Percentiles rank a stretch among this genome's conserved stretches.
Conservation (phyloP, 805 yeast species). For the Candida odintsovae region DNA sequence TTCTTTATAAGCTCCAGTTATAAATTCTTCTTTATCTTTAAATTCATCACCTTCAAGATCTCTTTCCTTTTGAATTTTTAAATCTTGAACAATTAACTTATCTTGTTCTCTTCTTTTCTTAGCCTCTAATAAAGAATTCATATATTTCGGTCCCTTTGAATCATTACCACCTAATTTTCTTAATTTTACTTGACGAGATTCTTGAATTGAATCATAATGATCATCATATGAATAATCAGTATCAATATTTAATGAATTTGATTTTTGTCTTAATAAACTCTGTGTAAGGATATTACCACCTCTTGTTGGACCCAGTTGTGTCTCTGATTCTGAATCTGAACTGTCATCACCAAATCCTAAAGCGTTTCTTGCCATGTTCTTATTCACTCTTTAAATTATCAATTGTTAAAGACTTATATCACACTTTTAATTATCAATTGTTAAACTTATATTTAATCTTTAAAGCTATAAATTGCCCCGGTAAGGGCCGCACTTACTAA, state of each 20-base stretch:
- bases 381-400: no score
- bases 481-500: no score
- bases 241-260: not conserved
- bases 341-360: slow-evolving; percentile 12
- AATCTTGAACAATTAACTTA: slow-evolving; percentile 32
- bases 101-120: slow-evolving; percentile 42
- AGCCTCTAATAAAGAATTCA: slow-evolving; percentile 38
- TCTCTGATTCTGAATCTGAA: slow-evolving; percentile 2
- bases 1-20: slow-evolving; percentile 40
- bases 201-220: slow-evolving; percentile 35
- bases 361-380: slow-evolving; percentile 7
- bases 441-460: no score
- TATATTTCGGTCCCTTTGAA: slow-evolving; percentile 27
- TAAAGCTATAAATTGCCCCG: no score
- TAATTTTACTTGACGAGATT: slow-evolving; percentile 10
- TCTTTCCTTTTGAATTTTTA: slow-evolving; percentile 32
- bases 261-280: slow-evolving; percentile 2
- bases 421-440: no score
- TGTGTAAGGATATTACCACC: not conserved
- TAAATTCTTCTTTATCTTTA: slow-evolving; percentile 39
- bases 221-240: slow-evolving; percentile 39
- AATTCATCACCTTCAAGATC: slow-evolving; percentile 33
- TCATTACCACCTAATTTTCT: not conserved
- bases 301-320: not conserved
- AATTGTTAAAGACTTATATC: not conserved